Conservation (phyloP, 306 rosid species). For the Cucurbita maxima region DNA sequence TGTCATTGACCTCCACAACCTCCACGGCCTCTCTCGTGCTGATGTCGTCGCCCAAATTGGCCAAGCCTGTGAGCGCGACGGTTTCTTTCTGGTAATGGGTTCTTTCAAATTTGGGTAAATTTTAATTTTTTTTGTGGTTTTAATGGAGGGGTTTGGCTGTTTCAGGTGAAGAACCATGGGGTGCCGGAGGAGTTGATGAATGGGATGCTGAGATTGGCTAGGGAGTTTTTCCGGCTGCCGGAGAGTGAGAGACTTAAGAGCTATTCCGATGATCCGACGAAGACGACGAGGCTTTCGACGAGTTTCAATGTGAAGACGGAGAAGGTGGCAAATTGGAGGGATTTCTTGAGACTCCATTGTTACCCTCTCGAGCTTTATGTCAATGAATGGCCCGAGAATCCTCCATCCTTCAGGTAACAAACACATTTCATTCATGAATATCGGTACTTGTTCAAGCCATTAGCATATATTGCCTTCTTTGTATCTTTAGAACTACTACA, state of each 20-base stretch:
- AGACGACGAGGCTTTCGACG: conserved; percentile 36
- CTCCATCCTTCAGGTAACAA: conserved; percentile 26
- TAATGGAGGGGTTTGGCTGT: not conserved
- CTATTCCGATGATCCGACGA: conserved; percentile 35
- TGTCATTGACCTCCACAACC: conserved; percentile 26
- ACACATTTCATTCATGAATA: not conserved
- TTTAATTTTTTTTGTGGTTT: too few relatives aligned
- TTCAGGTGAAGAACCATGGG: conserved; percentile 33
- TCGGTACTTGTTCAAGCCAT: too few relatives aligned
- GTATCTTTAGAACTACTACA: too few relatives aligned
- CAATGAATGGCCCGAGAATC: conserved; percentile 37
- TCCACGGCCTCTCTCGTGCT: conserved; percentile 23
- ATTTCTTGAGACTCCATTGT: conserved; percentile 35
- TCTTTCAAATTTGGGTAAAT: too few relatives aligned
- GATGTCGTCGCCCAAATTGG: conserved; percentile 21
- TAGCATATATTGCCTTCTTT: too few relatives aligned
- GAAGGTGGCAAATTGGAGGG: conserved; percentile 34
- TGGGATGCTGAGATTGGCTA: conserved; percentile 7
- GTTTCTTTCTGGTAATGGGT: conserved; percentile 28
- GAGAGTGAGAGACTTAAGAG: conserved; percentile 36
- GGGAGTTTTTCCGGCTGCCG: conserved; percentile 27
- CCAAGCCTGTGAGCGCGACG: conserved; percentile 21
- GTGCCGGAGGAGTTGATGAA: conserved; percentile 12
- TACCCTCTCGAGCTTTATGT: conserved; percentile 26
- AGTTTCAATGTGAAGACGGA: conserved; percentile 38